Conservation (phyloP, 2,329 filamentous ascomycete species). For the Trichophyton mentagrophytes region DNA sequence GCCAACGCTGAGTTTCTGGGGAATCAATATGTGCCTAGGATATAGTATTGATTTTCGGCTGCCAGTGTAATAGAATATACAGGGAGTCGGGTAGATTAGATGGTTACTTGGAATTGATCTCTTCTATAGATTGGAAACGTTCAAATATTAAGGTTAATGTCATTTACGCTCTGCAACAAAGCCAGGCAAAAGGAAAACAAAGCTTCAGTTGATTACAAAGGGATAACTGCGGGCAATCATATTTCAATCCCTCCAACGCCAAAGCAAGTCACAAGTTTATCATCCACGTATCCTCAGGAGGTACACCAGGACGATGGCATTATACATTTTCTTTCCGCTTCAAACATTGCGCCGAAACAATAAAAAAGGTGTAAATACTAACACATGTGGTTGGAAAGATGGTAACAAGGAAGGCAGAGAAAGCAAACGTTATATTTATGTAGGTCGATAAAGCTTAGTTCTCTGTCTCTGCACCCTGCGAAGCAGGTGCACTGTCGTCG, state of each 20-base stretch:
- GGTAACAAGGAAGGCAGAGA: neutral
- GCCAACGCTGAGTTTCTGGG: slow-evolving; percentile 56
- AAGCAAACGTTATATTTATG: neutral
- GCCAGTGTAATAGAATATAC: too few species aligned
- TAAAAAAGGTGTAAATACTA: neutral
- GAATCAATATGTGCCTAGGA: slow-evolving; percentile 41
- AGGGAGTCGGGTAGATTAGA: neutral
- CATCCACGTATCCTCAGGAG: neutral
- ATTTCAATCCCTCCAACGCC: neutral
- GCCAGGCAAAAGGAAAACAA: neutral
- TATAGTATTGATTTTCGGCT: slow-evolving; percentile 15
- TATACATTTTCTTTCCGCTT: neutral
- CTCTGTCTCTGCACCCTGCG: slow-evolving; percentile 6
- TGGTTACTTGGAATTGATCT: neutral
- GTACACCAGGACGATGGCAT: neutral
- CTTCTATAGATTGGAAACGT: neutral
- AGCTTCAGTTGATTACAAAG: neutral
- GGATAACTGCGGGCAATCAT: neutral
- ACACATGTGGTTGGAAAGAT: neutral
- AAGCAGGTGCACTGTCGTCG: slow-evolving; percentile 15
- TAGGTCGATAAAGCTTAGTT: neutral
- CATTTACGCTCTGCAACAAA: neutral
- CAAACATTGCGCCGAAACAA: neutral
- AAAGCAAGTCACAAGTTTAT: neutral
- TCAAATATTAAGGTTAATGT: neutral